These are phyloP conservation scores for Kuraishia cidri DNA, from an alignment of 805 yeast species.

Conservation along the genomic window DNA sequence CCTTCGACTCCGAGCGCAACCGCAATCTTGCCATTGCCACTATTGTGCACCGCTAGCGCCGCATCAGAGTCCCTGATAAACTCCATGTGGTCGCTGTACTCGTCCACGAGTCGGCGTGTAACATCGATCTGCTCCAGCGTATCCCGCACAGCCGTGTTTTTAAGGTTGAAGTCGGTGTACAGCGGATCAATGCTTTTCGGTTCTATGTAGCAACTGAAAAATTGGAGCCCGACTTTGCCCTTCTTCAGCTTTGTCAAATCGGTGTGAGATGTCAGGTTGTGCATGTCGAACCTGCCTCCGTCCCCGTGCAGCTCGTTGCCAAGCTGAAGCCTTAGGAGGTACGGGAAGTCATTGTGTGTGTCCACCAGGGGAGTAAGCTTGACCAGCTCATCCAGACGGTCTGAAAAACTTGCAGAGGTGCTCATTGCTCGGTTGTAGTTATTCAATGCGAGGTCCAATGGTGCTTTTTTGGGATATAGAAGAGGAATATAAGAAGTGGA, in stretches of 20 bases:
- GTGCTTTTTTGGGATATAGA: no score
- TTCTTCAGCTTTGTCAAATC: slow-evolving; percentile 29
- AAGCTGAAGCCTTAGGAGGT: slow-evolving; percentile 32
- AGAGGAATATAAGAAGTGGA: no score
- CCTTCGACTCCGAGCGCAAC: slow-evolving; percentile 47
- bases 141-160: slow-evolving; percentile 37
- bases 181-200: slow-evolving; percentile 25
- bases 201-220: slow-evolving; percentile 40
- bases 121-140: slow-evolving; percentile 48
- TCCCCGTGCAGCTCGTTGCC: slow-evolving; percentile 29
- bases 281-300: slow-evolving; percentile 26
- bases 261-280: slow-evolving; percentile 31
- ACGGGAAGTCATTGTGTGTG: slow-evolving; percentile 44
- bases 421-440: no score
- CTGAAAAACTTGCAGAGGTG: no score
- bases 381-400: slow-evolving; percentile 6
- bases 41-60: slow-evolving; percentile 20
- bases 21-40: slow-evolving; percentile 24
- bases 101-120: slow-evolving; percentile 30
- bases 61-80: slow-evolving; percentile 31
- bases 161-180: slow-evolving; percentile 33
- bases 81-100: slow-evolving; percentile 26
- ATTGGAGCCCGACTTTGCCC: slow-evolving; percentile 40
- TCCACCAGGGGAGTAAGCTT: slow-evolving; percentile 30
- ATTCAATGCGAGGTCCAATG: no score